Percentiles rank a stretch among this genome's conserved stretches.
Conservation (phyloP, 495 filamentous ascomycete species). For the Haplographium delicatum region DNA sequence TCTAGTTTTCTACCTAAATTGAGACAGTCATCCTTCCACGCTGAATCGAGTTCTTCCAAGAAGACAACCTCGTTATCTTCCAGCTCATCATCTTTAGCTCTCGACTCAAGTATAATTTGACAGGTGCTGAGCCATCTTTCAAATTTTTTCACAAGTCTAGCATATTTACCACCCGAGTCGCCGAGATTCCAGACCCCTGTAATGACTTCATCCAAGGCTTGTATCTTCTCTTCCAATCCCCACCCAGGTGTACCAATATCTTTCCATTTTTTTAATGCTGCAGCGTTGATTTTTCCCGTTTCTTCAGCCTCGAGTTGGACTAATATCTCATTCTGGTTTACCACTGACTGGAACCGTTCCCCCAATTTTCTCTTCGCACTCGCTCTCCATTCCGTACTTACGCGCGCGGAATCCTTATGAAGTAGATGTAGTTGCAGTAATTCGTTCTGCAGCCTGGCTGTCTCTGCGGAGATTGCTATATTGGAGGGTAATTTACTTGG, state of each 20-base stretch:
- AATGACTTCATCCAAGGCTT: slow-evolving; percentile 44
- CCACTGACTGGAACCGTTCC: slow-evolving; percentile 35
- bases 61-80: slow-evolving; percentile 29
- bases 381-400: slow-evolving; percentile 37
- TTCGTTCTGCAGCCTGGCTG: slow-evolving; percentile 60
- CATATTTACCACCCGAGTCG: slow-evolving; percentile 44
- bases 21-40: slow-evolving; percentile 40
- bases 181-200: slow-evolving; percentile 44
- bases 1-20: slow-evolving; percentile 36
- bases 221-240: slow-evolving; percentile 45
- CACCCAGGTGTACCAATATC: slow-evolving; percentile 20
- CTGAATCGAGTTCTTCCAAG: slow-evolving; percentile 35
- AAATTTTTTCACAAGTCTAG: slow-evolving; percentile 41
- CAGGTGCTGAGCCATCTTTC: slow-evolving; percentile 44
- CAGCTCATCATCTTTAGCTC: slow-evolving; percentile 25
- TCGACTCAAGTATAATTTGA: slow-evolving; percentile 33
- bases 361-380: slow-evolving; percentile 40
- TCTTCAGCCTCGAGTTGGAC: slow-evolving; percentile 26
- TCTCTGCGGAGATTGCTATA: slow-evolving; percentile 53
- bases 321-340: slow-evolving; percentile 29
- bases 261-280: slow-evolving; percentile 35
- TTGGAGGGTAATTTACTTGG: slow-evolving; percentile 48
- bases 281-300: slow-evolving; percentile 32
- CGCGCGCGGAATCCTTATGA: slow-evolving; percentile 42
- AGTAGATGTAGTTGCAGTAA: slow-evolving; percentile 68